Base-by-base conservation (phyloP, 345 rosid genomes). In the Stellera chamaejasme region DNA sequence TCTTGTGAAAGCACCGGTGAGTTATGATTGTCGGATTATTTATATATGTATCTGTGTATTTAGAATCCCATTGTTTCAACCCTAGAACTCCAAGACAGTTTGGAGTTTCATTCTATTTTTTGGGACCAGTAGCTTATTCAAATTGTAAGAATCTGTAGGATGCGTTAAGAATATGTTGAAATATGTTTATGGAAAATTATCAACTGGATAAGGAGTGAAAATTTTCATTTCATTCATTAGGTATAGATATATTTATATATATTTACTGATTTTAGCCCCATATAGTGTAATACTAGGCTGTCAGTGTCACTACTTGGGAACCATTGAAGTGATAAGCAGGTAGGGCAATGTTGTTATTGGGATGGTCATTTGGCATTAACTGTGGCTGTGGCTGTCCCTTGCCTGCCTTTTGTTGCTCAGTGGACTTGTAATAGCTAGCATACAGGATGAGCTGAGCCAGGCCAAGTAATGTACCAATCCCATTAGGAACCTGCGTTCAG, bases 1-100 rank as follows among this genome's bases (percentile, higher is more conserved):
- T 84, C 96, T 11, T 92, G 95, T 54, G 95, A 92, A 70, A 85
- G 96, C 85, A 83, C 82, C 2, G 90, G 81, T 23, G 82, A 82
- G 67, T 74, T 68, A 26, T 66, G 55, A 65, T 41, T 4, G 61
- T 27, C 32, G 54, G 56, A 28, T 25, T 1, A 19, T 19, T 19
- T 19, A 19, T 59, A 69, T 75, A 54, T 32, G 39, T 32, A 4
- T 32, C 9, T 13, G 54, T 66, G 50, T 23, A 50, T 59, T 48
- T 61, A 41, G 64, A 50, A 52, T 52, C 52, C 36, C 59, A 68
- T 62, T 73, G 47, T 55, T 56, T 5, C 55, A 69, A 59, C 48
- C 19, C 12, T 62, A 62, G 71, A 19, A 48, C 13, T 3, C 19
- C 36, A 51, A 53, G 52, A 48, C 60, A 62, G 41, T 49, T 47